These are phyloP conservation scores for Mycena vulgaris DNA, from an alignment of 768 basidiomycete species.

Conservation along the genomic window DNA sequence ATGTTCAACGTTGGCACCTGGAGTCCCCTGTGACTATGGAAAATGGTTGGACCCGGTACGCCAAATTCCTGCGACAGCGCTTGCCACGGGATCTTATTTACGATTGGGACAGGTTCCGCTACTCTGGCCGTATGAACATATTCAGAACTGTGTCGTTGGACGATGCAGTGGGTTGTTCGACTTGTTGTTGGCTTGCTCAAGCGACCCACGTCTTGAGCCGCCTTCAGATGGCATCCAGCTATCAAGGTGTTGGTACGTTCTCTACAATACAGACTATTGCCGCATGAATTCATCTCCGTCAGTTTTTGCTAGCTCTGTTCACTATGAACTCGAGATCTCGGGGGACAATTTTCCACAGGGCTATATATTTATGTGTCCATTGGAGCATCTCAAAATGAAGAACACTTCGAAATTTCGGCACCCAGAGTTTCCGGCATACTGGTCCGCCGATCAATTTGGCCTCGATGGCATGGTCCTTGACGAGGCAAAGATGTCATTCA, in stretches of 20 bases:
- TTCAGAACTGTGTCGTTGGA: not conserved
- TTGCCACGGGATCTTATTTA: not conserved
- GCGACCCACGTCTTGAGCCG: not conserved
- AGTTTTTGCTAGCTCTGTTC: slow-evolving; percentile 1
- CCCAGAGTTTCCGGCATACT: not conserved
- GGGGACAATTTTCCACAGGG: not conserved
- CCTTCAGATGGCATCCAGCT: not conserved
- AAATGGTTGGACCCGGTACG: not conserved
- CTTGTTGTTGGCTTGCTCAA: not conserved
- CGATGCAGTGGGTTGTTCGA: not conserved
- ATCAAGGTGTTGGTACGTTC: not conserved
- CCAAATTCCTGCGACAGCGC: not conserved
- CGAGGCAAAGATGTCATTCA: not conserved
- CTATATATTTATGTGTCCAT: slow-evolving; percentile 4
- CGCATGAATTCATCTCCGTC: not conserved
- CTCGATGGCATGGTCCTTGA: no score
- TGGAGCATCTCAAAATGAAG: not conserved
- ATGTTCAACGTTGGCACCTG: no score
- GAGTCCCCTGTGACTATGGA: not conserved
- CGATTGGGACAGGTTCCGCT: not conserved
- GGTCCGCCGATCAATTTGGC: not conserved
- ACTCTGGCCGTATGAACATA: not conserved
- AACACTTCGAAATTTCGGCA: not conserved
- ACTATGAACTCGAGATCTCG: not conserved
- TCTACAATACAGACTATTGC: not conserved